These are phyloP conservation scores for Tripterygium wilfordii DNA, from an alignment of 177 flowering plant genomes.

Conservation along the genomic window DNA sequence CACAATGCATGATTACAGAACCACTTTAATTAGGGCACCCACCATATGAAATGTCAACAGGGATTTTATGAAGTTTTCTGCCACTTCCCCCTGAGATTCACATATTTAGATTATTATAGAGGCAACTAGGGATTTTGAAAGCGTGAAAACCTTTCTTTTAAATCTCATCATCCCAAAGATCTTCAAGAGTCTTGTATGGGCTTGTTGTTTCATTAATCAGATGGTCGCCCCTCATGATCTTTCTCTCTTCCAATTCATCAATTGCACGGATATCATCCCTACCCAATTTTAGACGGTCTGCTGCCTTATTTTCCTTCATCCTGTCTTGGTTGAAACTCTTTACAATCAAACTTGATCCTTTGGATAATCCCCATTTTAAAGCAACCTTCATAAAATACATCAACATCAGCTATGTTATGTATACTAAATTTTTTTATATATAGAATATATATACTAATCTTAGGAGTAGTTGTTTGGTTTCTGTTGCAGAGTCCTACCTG, in stretches of 20 bases:
- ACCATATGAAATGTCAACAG: no score
- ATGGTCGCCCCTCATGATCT: constrained; percentile 71
- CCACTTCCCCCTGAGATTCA: no score
- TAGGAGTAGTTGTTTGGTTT: not conserved
- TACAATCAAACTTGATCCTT: constrained; percentile 57
- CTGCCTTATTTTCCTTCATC: constrained; percentile 55
- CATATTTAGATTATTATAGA: no score
- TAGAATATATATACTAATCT: no score
- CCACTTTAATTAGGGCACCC: no score
- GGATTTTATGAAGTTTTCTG: no score
- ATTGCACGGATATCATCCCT: constrained; percentile 41
- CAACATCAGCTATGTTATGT: not conserved
- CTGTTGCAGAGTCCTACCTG: constrained; percentile 36
- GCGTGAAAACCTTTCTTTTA: constrained; percentile 12
- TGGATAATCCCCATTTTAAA: constrained; percentile 64
- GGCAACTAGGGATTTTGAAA: no score
- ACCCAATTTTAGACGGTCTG: constrained; percentile 39
- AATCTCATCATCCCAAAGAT: constrained; percentile 75
- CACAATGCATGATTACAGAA: no score
- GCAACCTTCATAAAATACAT: constrained; percentile 39
- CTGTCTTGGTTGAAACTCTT: constrained; percentile 61
- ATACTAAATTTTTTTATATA: no score
- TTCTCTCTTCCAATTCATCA: constrained; percentile 52
- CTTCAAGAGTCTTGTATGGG: constrained; percentile 60
- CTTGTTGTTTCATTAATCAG: constrained; percentile 53